Percentiles rank a stretch among this genome's conserved stretches.
Evolutionary conservation across 805 yeast species (phyloP).

Genomic region (Wickerhamomyces subpelliculosus): DNA sequence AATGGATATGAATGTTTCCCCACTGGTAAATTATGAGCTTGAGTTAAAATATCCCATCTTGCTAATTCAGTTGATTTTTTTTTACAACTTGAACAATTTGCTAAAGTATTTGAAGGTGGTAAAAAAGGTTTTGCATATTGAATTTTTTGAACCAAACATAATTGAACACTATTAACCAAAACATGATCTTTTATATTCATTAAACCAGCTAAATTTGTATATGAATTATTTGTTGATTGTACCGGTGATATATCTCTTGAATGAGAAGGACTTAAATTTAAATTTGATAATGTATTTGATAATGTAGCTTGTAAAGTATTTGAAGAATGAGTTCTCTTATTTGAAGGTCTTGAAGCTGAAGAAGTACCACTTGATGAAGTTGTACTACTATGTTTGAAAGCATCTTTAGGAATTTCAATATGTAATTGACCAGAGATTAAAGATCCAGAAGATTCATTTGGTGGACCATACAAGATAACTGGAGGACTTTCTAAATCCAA

Average conservation of each 20-base stretch:
- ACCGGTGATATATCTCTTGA: slow-evolving; percentile 16
- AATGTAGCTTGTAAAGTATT: slow-evolving; percentile 13
- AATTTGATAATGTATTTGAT: slow-evolving; percentile 17
- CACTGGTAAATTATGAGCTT: slow-evolving; percentile 46
- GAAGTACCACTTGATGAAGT: slow-evolving; percentile 6
- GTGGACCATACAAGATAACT: slow-evolving; percentile 72
- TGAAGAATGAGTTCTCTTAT: slow-evolving; percentile 10
- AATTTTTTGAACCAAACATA: slow-evolving; percentile 68
- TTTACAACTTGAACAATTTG: slow-evolving; percentile 54
- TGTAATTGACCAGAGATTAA: slow-evolving; percentile 73
- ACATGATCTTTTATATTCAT: slow-evolving; percentile 34
- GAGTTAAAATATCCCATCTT: slow-evolving; percentile 77
- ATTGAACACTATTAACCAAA: slow-evolving; percentile 48
- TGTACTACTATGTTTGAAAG: slow-evolving; percentile 11
- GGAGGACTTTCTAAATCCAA: slow-evolving; percentile 88
- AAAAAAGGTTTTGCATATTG: slow-evolving; percentile 60
- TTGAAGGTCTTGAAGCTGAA: slow-evolving; percentile 16
- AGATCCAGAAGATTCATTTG: slow-evolving; percentile 77
- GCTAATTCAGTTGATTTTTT: slow-evolving; percentile 57
- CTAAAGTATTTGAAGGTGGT: slow-evolving; percentile 41
- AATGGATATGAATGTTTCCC: slow-evolving; percentile 89
- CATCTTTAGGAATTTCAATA: slow-evolving; percentile 40
- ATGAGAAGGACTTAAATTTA: slow-evolving; percentile 19
- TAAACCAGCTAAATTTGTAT: slow-evolving; percentile 20
- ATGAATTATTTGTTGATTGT: slow-evolving; percentile 15